Conservation (phyloP, 2,329 filamentous ascomycete genomes). For the Pseudopyrenochaeta lycopersici region DNA sequence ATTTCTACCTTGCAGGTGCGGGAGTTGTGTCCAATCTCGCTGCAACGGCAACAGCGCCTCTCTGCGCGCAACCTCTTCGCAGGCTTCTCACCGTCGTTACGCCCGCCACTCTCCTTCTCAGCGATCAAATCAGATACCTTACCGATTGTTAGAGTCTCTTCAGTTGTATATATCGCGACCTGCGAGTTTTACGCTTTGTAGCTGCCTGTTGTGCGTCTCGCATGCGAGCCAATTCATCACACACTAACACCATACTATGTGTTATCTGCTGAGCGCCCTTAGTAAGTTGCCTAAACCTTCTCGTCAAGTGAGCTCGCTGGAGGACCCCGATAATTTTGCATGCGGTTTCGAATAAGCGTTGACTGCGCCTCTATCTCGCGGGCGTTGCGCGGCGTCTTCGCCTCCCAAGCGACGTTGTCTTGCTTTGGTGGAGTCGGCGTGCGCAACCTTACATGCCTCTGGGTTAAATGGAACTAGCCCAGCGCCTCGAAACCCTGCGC, state of each 20-base stretch:
- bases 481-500: conserved; percentile 34
- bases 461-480: conserved; percentile 42
- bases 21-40: conserved; percentile 14
- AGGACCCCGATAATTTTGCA: conserved; percentile 5
- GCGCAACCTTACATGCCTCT: conserved; percentile 15
- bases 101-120: conserved; percentile 2
- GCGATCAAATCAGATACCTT: neutral
- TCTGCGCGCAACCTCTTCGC: conserved; percentile 12
- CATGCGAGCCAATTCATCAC: neutral
- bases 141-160: neutral
- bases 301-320: conserved; percentile 10
- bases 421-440: conserved; percentile 1
- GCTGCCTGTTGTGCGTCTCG: conserved; percentile 6
- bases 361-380: conserved; percentile 8
- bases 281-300: conserved; percentile 7
- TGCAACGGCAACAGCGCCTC: conserved; percentile 15
- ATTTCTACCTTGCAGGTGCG: conserved; percentile 14
- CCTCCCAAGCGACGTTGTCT: conserved; percentile 2
- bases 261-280: conserved; percentile 15
- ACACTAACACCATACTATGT: conserved; percentile 14
- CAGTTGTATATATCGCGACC: conserved; percentile 5
- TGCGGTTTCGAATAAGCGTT: conserved; percentile 10
- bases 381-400: conserved; percentile 11
- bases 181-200: conserved; percentile 1
- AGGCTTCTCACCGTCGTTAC: conserved; percentile 1